These are phyloP conservation scores for Globomyces pollinis-pini DNA, from an alignment of 192 early-diverging fungal genomes.

Conservation along the genomic window DNA sequence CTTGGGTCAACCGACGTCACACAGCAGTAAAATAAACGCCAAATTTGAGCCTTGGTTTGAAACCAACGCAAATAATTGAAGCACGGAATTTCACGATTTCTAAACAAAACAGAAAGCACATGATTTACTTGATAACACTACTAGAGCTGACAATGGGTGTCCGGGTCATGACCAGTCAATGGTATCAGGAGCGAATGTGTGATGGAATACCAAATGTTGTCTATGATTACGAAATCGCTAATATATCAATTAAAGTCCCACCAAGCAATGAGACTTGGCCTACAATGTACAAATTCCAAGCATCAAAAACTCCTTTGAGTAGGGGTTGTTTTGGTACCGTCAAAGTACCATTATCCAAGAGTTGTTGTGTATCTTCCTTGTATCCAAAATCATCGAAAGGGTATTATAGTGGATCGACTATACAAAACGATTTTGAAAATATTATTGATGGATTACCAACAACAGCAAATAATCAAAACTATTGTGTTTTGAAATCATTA, in stretches of 20 bases:
- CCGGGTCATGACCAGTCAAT: too few relatives aligned
- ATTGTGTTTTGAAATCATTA: neutral
- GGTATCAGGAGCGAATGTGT: neutral
- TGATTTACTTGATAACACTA: too few relatives aligned
- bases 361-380: neutral
- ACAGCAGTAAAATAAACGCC: too few relatives aligned
- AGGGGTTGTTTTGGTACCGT: neutral
- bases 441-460: neutral
- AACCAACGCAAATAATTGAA: too few relatives aligned
- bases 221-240: neutral
- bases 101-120: too few relatives aligned
- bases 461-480: neutral
- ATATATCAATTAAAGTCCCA: neutral
- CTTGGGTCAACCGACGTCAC: too few relatives aligned
- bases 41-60: too few relatives aligned
- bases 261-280: neutral
- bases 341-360: conserved; percentile 3
- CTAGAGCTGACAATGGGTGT: too few relatives aligned
- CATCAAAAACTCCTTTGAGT: neutral
- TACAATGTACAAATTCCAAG: neutral
- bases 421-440: too few relatives aligned
- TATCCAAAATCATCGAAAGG: too few relatives aligned
- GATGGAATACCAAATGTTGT: neutral
- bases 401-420: too few relatives aligned
- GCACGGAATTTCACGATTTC: too few relatives aligned